Evolutionary conservation across 164 flowering plant species (phyloP).

Genomic region (Berberis thunbergii): DNA sequence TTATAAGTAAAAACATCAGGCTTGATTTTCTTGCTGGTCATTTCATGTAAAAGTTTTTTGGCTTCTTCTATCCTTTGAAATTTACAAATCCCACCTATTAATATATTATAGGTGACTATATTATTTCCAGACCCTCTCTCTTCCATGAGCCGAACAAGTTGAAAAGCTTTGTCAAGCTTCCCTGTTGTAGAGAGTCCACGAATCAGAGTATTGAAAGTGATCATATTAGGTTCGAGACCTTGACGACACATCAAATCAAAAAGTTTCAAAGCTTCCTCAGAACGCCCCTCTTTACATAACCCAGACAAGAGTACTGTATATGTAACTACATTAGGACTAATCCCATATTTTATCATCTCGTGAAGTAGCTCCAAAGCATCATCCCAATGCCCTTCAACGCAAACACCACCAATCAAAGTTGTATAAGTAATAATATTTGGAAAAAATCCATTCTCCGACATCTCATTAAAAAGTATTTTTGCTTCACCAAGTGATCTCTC

Average conservation of each 20-base stretch:
- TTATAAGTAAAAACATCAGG: slow-evolving; percentile 17
- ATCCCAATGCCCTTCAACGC: slow-evolving; percentile 11
- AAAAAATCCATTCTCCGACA: slow-evolving; percentile 12
- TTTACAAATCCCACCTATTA: slow-evolving; percentile 20
- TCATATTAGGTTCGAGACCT: slow-evolving; percentile 14
- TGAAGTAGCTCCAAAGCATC: slow-evolving; percentile 16
- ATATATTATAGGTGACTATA: slow-evolving; percentile 9
- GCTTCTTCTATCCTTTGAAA: slow-evolving; percentile 14
- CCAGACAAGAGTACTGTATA: no score
- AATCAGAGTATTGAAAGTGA: slow-evolving; percentile 17
- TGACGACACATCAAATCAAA: no score
- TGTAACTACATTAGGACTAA: no score
- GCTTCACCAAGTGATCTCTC: slow-evolving; percentile 18
- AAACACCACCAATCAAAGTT: slow-evolving; percentile 12
- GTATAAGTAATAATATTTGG: slow-evolving; percentile 17
- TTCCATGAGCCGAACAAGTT: slow-evolving; percentile 13
- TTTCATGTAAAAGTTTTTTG: slow-evolving; percentile 6
- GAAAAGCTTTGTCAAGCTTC: slow-evolving; percentile 13
- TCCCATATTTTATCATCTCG: slow-evolving; percentile 8
- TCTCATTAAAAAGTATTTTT: slow-evolving; percentile 11
- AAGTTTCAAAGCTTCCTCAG: no score
- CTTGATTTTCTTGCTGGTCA: slow-evolving; percentile 1
- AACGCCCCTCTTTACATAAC: no score
- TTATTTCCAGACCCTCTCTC: slow-evolving; percentile 6
- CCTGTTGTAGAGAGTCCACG: slow-evolving; percentile 20